A percentile compares a stretch with the other conserved stretches of the same genome.
Evolutionary conservation across 805 yeast genomes (phyloP).

Genomic region (Priceomyces melissophilus): DNA sequence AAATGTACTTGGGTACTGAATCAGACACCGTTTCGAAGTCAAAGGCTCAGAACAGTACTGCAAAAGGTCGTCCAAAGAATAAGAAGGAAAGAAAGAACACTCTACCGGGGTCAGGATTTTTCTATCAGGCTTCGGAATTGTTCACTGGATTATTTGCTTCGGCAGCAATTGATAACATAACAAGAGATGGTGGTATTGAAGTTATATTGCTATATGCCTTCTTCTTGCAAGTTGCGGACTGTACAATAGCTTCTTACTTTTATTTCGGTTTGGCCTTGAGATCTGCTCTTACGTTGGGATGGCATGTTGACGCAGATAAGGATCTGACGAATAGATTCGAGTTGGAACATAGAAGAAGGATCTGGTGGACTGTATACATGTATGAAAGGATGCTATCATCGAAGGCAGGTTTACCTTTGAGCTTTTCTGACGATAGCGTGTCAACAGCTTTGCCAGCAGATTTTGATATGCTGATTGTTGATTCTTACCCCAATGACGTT

Average conservation of each 20-base stretch:
- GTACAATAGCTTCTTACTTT: constrained; percentile 77
- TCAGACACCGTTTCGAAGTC: constrained; percentile 54
- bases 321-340: constrained; percentile 52
- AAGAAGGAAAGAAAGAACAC: constrained; percentile 32
- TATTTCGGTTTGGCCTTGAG: constrained; percentile 75
- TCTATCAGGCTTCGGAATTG: constrained; percentile 74
- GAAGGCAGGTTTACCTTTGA: constrained; percentile 75
- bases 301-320: constrained; percentile 80
- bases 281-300: constrained; percentile 68
- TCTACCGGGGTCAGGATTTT: constrained; percentile 76
- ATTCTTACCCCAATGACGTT: constrained; percentile 47
- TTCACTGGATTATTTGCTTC: constrained; percentile 75
- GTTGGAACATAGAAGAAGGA: constrained; percentile 48
- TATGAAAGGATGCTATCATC: constrained; percentile 72
- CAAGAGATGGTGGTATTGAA: constrained; percentile 78
- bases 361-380: constrained; percentile 51
- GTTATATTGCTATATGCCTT: constrained; percentile 72
- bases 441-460: constrained; percentile 73
- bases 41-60: constrained; percentile 13
- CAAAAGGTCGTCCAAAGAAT: constrained; percentile 10
- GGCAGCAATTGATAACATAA: constrained; percentile 75
- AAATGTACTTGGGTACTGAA: constrained; percentile 77
- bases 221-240: constrained; percentile 78
- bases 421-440: constrained; percentile 78
- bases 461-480: constrained; percentile 53